Evolutionary conservation across 179 eudicot species (phyloP), one percentile per base, ranked within the genome.

Genomic region (Silene noctiflora): DNA sequence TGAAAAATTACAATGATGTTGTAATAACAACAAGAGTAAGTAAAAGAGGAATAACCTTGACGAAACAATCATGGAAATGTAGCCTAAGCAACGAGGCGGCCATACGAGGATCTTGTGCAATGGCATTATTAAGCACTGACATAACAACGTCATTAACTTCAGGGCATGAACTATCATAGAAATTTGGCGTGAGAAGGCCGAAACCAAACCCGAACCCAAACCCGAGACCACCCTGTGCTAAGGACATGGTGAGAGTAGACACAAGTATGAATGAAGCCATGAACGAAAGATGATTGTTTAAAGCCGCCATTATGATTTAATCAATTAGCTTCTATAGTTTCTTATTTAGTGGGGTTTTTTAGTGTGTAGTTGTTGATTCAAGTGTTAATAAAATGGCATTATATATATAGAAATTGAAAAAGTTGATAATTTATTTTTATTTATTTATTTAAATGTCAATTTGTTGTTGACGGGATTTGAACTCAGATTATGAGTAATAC

Each of bases 41-140:
- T 6, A 16, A 48, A 48, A 3, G 60, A 46, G 19, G 63, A 27
- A 19, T 35, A 48, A 94, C 98, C 97, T 94, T 92, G 66, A 88
- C 96, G 78, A 94, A 94, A 84, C 98, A 94, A 71, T 94, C 98
- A 74, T 94, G 98, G 75, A 93, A 91, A 67, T 91, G 97, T 39
- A 94, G 94, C 76, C 98, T 80, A 14, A 94, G 94, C 83, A 94
- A 84, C 72, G 97, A 89, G 69, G 98, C 97, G 71, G 98, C 91
- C 88, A 87, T 90, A 33, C 96, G 87, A 61, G 98, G 89, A 56
- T 92, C 90, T 67, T 80, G 73, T 1, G 91, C 82, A 46, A 94
- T 86, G 76, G 90, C 91, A 25, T 83, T 75, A 55, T 84, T 81
- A 29, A 94, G 72, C 72, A 92, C 93, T 9, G 89, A 86, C 83